Conservation (phyloP, 73 alveolate genomes). For the Paramecium primaurelia region DNA sequence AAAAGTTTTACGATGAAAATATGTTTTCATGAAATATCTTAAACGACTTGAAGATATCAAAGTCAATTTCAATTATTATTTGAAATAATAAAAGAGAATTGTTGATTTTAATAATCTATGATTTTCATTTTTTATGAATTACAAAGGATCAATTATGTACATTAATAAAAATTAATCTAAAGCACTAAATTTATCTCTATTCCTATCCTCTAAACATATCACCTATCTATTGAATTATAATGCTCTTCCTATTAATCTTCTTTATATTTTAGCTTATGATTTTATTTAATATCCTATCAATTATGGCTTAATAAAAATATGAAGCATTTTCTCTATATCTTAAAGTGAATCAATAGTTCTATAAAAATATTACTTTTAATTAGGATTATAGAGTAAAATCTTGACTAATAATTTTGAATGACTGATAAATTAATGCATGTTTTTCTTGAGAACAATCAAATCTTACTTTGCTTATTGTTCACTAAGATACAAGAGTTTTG, state of each 20-base stretch:
- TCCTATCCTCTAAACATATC: neutral
- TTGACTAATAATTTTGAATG: neutral
- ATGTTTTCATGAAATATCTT: slow-evolving; percentile 35
- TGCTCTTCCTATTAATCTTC: neutral
- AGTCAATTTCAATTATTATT: slow-evolving; percentile 12
- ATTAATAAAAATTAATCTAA: slow-evolving; percentile 3
- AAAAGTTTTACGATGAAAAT: neutral
- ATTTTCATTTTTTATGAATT: neutral
- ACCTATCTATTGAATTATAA: neutral
- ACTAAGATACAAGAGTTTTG: neutral
- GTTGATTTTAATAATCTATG: neutral
- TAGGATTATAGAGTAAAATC: neutral
- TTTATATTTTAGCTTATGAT: neutral
- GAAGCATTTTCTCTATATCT: neutral
- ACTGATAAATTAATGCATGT: neutral
- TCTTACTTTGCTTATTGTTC: slow-evolving; percentile 26
- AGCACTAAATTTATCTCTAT: neutral
- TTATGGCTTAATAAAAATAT: neutral
- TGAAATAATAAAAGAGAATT: neutral
- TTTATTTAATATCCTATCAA: neutral
- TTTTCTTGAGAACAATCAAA: neutral
- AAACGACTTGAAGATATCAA: neutral
- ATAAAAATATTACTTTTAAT: neutral
- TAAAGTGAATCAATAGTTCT: neutral
- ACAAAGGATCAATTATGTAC: neutral